phyloP scores from a whole-genome alignment of 2,329 filamentous ascomycete genomes.

The Aphanoascus verrucosus region DNA sequence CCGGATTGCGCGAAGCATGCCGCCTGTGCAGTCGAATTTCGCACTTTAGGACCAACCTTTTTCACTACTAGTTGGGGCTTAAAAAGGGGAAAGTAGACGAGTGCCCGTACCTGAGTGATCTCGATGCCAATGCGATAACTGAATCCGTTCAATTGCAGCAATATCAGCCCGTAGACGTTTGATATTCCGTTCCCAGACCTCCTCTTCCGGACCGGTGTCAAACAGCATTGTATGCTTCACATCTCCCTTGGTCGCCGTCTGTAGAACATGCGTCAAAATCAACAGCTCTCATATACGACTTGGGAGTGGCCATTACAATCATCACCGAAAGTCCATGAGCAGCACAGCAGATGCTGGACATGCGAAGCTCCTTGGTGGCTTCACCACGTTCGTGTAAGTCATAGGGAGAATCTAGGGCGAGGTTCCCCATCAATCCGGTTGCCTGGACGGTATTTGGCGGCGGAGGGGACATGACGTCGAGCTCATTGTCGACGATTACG shows the following conservation, averaged over 20 bases:
- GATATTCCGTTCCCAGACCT: conserved; percentile 42
- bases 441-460: conserved; percentile 37
- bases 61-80: not conserved
- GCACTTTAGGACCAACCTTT: not conserved
- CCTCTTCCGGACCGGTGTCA: conserved; percentile 45
- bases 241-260: conserved; percentile 40
- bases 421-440: conserved; percentile 34
- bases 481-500: conserved; percentile 46
- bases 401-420: conserved; percentile 31
- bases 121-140: conserved; percentile 46
- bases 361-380: conserved; percentile 37
- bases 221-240: conserved; percentile 42
- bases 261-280: not conserved
- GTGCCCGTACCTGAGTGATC: conserved; percentile 41
- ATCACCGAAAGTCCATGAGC: conserved; percentile 46
- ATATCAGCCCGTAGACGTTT: conserved; percentile 37
- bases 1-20: conserved; percentile 40
- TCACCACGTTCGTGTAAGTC: conserved; percentile 31
- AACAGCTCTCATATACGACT: not conserved
- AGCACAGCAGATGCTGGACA: conserved; percentile 44
- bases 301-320: conserved; percentile 30
- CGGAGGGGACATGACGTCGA: conserved; percentile 43
- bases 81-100: not conserved
- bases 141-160: conserved; percentile 37
- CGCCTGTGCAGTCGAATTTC: conserved; percentile 25